Conservation (phyloP, 257 asterid species). For the Osmanthus fragrans region DNA sequence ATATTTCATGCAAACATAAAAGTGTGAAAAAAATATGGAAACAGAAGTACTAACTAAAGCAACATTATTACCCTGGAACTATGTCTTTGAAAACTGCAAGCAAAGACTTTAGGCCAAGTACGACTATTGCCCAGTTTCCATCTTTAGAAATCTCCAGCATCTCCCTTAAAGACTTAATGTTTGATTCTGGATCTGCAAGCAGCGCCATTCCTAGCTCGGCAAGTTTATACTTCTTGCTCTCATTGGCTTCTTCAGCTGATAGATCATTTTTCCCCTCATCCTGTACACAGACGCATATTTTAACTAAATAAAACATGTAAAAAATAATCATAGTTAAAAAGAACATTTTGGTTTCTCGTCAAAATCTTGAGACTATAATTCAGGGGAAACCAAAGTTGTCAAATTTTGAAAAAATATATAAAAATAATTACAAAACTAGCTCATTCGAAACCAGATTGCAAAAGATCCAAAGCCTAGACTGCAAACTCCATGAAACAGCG, state of each 20-base stretch:
- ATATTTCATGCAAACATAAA: conserved; percentile 6
- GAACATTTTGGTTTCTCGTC: neutral
- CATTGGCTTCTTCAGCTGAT: conserved; percentile 70
- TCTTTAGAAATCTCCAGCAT: conserved; percentile 83
- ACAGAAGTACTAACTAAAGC: conserved; percentile 13
- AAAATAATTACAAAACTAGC: neutral
- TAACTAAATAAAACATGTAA: neutral
- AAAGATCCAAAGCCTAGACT: neutral
- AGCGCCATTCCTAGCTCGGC: conserved; percentile 91
- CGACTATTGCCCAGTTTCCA: conserved; percentile 52
- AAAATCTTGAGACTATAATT: neutral
- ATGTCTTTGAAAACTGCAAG: conserved; percentile 95
- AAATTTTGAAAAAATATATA: neutral
- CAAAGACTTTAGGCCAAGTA: conserved; percentile 77
- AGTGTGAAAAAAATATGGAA: conserved; percentile 4
- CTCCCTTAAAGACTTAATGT: conserved; percentile 74
- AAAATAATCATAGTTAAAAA: neutral
- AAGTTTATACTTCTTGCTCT: conserved; percentile 68
- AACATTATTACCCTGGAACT: conserved; percentile 78
- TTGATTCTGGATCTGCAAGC: conserved; percentile 88
- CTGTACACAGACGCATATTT: conserved; percentile 31
- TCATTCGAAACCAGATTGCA: neutral
- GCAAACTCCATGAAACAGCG: neutral
- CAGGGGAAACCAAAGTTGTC: neutral
- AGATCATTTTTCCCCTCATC: conserved; percentile 83